Percentiles rank a stretch among this genome's conserved stretches.
Conservation (phyloP, 441 rosid genomes). For the Adansonia madagascariensis region DNA sequence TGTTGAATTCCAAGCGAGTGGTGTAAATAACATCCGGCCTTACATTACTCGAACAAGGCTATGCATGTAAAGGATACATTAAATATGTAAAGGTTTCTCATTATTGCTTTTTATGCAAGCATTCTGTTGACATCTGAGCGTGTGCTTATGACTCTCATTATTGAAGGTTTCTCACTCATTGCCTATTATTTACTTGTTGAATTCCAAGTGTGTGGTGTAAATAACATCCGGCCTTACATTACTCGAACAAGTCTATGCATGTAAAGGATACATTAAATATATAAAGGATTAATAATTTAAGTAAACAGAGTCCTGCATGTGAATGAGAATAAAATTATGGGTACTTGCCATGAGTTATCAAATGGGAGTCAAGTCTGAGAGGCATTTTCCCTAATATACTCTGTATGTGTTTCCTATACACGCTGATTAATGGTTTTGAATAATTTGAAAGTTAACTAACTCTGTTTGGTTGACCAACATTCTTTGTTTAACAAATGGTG, state of each 20-base stretch:
- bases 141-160: neutral
- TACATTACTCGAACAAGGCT: neutral
- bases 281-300: slow-evolving; percentile 9
- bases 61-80: neutral
- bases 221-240: neutral
- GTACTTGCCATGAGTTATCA: neutral
- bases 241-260: slow-evolving; percentile 5
- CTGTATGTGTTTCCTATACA: neutral
- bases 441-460: slow-evolving; percentile 9
- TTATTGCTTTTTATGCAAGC: too few relatives aligned
- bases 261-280: neutral
- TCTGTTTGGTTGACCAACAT: slow-evolving; percentile 16
- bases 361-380: neutral
- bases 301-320: slow-evolving; percentile 3
- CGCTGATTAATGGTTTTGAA: neutral
- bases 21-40: neutral
- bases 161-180: neutral
- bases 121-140: slow-evolving; percentile 14
- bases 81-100: neutral
- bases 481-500: slow-evolving; percentile 4
- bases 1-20: slow-evolving; percentile 6
- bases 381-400: neutral
- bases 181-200: neutral
- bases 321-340: neutral
- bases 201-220: neutral